Base-by-base conservation (phyloP, 2,329 filamentous ascomycete species). In the Aspergillus latus region DNA sequence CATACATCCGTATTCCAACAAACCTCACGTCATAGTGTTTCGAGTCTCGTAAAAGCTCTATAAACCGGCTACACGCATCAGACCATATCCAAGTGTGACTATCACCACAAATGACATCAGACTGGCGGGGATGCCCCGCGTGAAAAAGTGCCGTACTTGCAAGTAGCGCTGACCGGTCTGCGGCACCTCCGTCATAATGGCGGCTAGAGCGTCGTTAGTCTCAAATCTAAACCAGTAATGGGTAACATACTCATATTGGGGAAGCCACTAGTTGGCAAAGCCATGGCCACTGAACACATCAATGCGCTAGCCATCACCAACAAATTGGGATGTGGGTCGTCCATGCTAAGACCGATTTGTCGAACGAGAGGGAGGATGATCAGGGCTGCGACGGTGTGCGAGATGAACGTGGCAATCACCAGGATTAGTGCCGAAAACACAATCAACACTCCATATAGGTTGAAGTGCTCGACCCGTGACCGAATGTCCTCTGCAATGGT, bases 261-360 rank as follows among this genome's bases (percentile, higher is more conserved):
- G 78, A 99, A 99, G 7, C 94, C 95, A 71, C 88, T 93, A 0
- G 94, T 99, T 2, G 94, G 94, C 74, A 99, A 75, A 10, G 88
- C 94, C 94, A 99, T 99, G 2, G 91, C 94, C n/a, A 92, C 92
- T 62, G 88, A 93, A 70, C 94, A 97, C 92, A 99, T 99, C 61
- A 99, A 77, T 9, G 96, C 93, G 53, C 89, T 88, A 0, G 87
- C 90, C 93, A 99, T 97, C 60, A 99, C 94, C 57, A 99, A 78
- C 58, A 99, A 76, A 73, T 97, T 97, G 7, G 94, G 93, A 71
- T 96, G 92, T 29, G 93, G 92, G 70, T 96, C 82, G 2, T 88
- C 84, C 92, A 99, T 96, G 49, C 80, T 82, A 58, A 84, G 81
- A 15, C 94, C 95, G 7, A 99, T 91, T 63, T 94, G 85, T 66